Conservation (phyloP, 2,329 filamentous ascomycete species). For the Talaromyces sp. region DNA sequence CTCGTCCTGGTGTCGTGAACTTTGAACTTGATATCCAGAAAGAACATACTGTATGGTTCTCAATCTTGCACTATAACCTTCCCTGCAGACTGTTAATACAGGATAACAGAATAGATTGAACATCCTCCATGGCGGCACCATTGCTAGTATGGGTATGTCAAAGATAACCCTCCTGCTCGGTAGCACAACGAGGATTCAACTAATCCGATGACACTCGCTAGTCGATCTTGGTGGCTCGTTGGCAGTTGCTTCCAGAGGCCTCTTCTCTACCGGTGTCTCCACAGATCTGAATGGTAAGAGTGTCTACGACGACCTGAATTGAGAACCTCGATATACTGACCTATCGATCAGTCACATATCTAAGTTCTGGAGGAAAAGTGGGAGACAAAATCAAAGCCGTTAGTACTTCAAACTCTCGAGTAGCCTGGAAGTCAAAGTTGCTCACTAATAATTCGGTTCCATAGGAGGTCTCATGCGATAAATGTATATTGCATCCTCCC, state of each 20-base stretch:
- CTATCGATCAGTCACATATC: constrained; percentile 55
- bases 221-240: constrained; percentile 66
- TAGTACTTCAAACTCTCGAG: constrained; percentile 25
- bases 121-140: constrained; percentile 66
- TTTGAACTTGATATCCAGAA: constrained; percentile 66
- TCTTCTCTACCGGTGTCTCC: constrained; percentile 66
- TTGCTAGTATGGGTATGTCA: constrained; percentile 57
- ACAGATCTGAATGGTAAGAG: constrained; percentile 61
- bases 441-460: constrained; percentile 22
- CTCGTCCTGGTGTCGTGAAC: constrained; percentile 60
- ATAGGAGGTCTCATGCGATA: constrained; percentile 63
- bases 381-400: constrained; percentile 59
- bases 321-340: not conserved
- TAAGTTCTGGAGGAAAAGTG: constrained; percentile 62
- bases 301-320: not conserved
- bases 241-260: constrained; percentile 63
- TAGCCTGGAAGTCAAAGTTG: not conserved
- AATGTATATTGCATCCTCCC: constrained; percentile 48
- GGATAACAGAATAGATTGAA: constrained; percentile 58
- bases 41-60: constrained; percentile 58
- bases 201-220: constrained; percentile 25
- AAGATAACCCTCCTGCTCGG: not conserved
- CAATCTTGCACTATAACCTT: not conserved
- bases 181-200: not conserved
- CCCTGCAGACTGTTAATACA: constrained; percentile 17